phyloP scores from a whole-genome alignment of 1,284 basidiomycete genomes.

The Cryptococcus amylolentus region DNA sequence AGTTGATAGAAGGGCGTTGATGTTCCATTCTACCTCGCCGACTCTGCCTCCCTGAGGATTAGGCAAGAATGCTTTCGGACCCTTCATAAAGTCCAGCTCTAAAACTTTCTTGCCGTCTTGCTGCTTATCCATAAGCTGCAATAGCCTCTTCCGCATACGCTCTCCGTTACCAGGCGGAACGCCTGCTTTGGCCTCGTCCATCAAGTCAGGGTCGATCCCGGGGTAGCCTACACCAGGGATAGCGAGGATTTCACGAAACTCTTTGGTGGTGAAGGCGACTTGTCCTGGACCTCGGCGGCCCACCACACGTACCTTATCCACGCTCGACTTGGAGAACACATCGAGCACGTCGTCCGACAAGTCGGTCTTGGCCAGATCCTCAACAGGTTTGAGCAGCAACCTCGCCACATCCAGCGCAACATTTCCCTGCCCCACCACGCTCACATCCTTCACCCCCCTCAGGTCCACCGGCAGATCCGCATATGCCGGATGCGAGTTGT shows the following conservation, averaged over 20 bases:
- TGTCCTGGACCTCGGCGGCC: constrained; percentile 84
- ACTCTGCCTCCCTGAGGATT: constrained; percentile 42
- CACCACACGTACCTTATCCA: constrained; percentile 77
- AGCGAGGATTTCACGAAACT: constrained; percentile 83
- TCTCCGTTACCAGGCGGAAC: constrained; percentile 26
- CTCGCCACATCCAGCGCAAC: constrained; percentile 92
- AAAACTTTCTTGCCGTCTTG: constrained; percentile 57
- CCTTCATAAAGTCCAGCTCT: constrained; percentile 75
- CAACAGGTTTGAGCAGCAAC: constrained; percentile 70
- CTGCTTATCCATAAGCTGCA: constrained; percentile 49
- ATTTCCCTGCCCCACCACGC: constrained; percentile 92
- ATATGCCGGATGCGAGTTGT: constrained; percentile 80
- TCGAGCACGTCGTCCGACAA: constrained; percentile 73
- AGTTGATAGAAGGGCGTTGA: constrained; percentile 35
- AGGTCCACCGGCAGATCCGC: constrained; percentile 54
- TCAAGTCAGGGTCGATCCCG: constrained; percentile 35
- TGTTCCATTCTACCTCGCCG: constrained; percentile 35
- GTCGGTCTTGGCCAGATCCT: constrained; percentile 68
- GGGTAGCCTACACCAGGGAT: constrained; percentile 60
- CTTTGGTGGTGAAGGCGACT: constrained; percentile 91
- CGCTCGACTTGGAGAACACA: constrained; percentile 60
- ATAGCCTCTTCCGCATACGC: constrained; percentile 53
- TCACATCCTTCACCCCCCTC: constrained; percentile 63
- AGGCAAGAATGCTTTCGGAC: constrained; percentile 58
- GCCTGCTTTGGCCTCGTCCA: constrained; percentile 43